Base-by-base conservation (phyloP, 2,329 filamentous ascomycete species). In the Chalaropsis ovoidea region DNA sequence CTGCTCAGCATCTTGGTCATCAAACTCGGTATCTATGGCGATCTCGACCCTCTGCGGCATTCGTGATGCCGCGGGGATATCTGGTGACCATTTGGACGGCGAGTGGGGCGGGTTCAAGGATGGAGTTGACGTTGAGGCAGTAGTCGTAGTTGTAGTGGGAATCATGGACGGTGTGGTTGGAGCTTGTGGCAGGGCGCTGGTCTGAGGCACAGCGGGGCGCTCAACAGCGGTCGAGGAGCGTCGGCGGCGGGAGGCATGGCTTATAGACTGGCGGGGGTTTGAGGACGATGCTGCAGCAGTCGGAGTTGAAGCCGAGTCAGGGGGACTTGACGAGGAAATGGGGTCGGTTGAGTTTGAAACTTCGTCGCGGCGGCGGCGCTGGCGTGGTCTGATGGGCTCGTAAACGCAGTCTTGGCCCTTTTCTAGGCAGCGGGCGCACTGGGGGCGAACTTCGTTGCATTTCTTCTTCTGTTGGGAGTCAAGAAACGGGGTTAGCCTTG, bases 391-490 rank as follows among this genome's bases (percentile, higher is more conserved):
- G 22, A 81, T 76, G 47, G 77, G 73, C 66, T 82, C 80, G 68
- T 83, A 83, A 1, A 75, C 72, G 69, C 81, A 83, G 24, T 78
- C 75, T 58, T 79, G 74, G 62, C 75, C 75, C 49, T 77, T 76
- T 71, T 83, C 81, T 52, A 73, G 69, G 71, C 81, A 83, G 49
- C 81, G 79, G 24, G 77, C 74, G 70, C 81, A 83, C 58, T 75
- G 73, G 2, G 81, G 81, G 7, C 80, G 77, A 42, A 72, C 74
- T 71, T 83, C 81, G 70, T 83, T 79, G 69, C 81, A 83, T 73
- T 83, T 83, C 72, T 83, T 83, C 72, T 83, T 83, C 81, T 83
- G 67, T 68, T 39, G 8, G 24, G 19, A 19, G 43, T 31, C 31
- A 31, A 31, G 31, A 6, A 2, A 31, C 6, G 2, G 6, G 6